Base-by-base conservation (phyloP, 371 early-diverging fungal species). In the Capillidium rhysosporum region DNA sequence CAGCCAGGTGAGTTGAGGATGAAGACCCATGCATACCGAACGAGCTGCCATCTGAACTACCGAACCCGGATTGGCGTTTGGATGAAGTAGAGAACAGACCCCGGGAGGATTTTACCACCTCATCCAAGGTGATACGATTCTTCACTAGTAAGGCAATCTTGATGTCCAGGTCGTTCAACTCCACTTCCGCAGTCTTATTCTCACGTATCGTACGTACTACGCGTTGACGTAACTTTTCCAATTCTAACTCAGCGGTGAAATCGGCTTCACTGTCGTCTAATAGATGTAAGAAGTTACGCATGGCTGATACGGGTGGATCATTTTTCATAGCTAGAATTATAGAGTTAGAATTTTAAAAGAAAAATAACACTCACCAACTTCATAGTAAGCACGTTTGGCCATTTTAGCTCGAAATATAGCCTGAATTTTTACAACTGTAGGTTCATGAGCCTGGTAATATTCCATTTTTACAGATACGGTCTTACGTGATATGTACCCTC, bases 91-190 rank as follows among this genome's bases (percentile, higher is more conserved):
- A 7, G n/a, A 51, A 39, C 21, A 51, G 67, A 63, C 51, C 65
- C 65, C 47, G 72, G 70, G 63, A 71, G 2, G 66, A 69, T 49
- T 77, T 81, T 52, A 84, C 64, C 2, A 94, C 88, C 60, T 93
- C 94, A 30, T 93, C 92, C 39, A 98, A 67, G 9, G 90, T 77
- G 52, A 96, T 89, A 49, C 89, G 87, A 67, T 99, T 99, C 58
- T 90, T 84, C 30, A 98, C 82, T 21, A 99, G 77, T 18, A 98
- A 73, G 12, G 95, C 88, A 57, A 98, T 95, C 64, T 96, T 95
- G 55, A 88, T 82, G 59, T 99, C 98, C 1, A 97, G 71, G 21
- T 84, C 81, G 56, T 79, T 89, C 21, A 98, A 67, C 39, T 86
- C 77, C 0, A 72, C 67, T 57, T 95, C 92, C 10, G 82, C 66